phyloP scores from a whole-genome alignment of 208 protist species.

The Acanthamoeba polyphaga region DNA sequence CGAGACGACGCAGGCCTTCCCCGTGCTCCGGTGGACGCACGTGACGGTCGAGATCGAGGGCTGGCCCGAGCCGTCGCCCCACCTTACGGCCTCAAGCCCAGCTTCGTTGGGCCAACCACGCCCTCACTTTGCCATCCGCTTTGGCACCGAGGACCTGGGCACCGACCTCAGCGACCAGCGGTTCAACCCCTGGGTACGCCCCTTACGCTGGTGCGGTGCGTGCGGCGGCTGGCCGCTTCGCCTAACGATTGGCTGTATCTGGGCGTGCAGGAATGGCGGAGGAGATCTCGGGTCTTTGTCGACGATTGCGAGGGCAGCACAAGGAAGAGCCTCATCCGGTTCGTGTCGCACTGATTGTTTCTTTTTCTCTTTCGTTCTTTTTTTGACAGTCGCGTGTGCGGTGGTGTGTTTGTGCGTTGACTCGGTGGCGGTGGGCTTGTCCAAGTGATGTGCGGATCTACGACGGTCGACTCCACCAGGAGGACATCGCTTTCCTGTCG shows the following conservation, averaged over 20 bases:
- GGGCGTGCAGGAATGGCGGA: background rate
- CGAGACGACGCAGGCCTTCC: background rate
- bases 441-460: background rate
- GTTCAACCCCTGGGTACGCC: too few relatives aligned
- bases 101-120: background rate
- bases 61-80: too few relatives aligned
- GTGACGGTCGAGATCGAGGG: background rate
- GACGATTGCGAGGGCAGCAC: background rate
- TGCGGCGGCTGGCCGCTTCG: too few relatives aligned
- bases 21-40: background rate
- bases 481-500: background rate
- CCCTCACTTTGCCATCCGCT: background rate
- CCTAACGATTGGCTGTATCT: background rate
- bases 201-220: too few relatives aligned
- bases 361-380: too few relatives aligned
- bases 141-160: background rate
- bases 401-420: too few relatives aligned
- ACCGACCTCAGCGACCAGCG: background rate
- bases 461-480: background rate
- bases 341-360: too few relatives aligned
- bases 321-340: background rate
- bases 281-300: background rate
- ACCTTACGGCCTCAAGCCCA: too few relatives aligned
- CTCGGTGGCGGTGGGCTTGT: too few relatives aligned
- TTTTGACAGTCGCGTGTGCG: too few relatives aligned